phyloP scores from a whole-genome alignment of 257 asterid genomes.

The Misopates orontium region DNA sequence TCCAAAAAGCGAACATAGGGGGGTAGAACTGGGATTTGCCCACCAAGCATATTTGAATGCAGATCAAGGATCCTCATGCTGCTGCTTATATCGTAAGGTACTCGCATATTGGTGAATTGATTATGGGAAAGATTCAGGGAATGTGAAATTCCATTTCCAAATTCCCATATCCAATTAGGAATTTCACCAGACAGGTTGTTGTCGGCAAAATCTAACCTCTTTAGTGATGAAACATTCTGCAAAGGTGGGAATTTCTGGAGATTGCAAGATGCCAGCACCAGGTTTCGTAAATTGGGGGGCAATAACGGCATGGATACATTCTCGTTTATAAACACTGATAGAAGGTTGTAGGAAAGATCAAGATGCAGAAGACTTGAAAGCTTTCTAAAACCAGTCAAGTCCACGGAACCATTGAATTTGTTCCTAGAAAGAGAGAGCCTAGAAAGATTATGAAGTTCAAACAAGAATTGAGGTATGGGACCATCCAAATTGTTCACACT shows the following conservation, averaged over 20 bases:
- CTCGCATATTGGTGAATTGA: neutral
- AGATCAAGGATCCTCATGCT: constrained; percentile 37
- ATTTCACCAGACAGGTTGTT: constrained; percentile 46
- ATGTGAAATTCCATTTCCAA: too few species aligned
- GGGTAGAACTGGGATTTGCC: too few species aligned
- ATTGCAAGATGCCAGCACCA: too few species aligned
- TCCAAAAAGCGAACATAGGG: neutral
- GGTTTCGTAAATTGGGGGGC: too few species aligned
- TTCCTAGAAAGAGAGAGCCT: constrained; percentile 44
- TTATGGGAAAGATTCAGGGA: too few species aligned
- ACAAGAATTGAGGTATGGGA: constrained; percentile 47
- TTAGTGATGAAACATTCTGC: constrained; percentile 41
- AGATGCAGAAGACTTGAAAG: too few species aligned
- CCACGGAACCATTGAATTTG: constrained; percentile 39
- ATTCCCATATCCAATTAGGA: too few species aligned
- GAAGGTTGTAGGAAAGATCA: too few species aligned
- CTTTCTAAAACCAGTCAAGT: too few species aligned
- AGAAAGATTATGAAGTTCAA: constrained; percentile 36
- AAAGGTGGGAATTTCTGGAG: constrained; percentile 9
- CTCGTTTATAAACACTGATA: too few species aligned
- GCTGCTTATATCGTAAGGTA: constrained; percentile 39
- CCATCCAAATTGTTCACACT: constrained; percentile 53
- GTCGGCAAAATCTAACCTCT: constrained; percentile 50
- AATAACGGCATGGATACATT: neutral
- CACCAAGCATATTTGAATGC: constrained; percentile 13